Evolutionary conservation across 1,284 basidiomycete genomes (phyloP), one percentile per base, ranked within the genome.

Genomic region (Rhodotorula sp.): DNA sequence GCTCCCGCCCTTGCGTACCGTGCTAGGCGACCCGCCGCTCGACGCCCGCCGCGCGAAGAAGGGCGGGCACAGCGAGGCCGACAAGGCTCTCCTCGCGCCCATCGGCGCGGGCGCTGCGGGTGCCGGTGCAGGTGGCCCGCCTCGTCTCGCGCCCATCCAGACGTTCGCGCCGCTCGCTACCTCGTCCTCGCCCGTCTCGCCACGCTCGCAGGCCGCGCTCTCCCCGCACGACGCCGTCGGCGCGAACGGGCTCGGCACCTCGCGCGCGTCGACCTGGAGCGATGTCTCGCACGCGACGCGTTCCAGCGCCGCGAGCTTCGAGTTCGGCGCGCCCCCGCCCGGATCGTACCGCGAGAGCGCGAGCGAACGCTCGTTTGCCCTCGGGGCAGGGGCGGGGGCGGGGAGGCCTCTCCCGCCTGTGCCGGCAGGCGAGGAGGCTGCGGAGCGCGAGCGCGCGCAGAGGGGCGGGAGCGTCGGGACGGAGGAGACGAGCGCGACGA

Each of bases 171-270:
- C 66, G n/a, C 60, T 67, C 22, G 46, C 62, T 6, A 32, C 50
- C 0, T 46, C 66, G 17, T 69, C 67, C 32, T 55, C 53, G 29
- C 56, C 66, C 39, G 68, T 71, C 66, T 74, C 70, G 44, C 70
- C 22, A 41, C 69, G 39, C 54, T 70, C 59, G 36, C 69, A 66
- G 29, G 37, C 22, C 66, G 72, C 81, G n/a, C 57, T 67, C 78
- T 37, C 61, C 15, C 27, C 50, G 15, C 61, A 80, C 82, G 0
- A 58, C 70, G 17, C 59, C 69, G 34, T 83, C 82, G 64, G 80
- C 77, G 15, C 36, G 68, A 32, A 32, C 13, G 71, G 79, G 36
- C 77, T 82, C 19, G 67, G 83, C 9, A 80, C 25, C 7, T 58
- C 57, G 9, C 57, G 57, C 39, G 39, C 82, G 0, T 36, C 59